Evolutionary conservation across 2,329 filamentous ascomycete species (phyloP), one percentile per base, ranked within the genome.

Genomic region (Apiospora hydei): DNA sequence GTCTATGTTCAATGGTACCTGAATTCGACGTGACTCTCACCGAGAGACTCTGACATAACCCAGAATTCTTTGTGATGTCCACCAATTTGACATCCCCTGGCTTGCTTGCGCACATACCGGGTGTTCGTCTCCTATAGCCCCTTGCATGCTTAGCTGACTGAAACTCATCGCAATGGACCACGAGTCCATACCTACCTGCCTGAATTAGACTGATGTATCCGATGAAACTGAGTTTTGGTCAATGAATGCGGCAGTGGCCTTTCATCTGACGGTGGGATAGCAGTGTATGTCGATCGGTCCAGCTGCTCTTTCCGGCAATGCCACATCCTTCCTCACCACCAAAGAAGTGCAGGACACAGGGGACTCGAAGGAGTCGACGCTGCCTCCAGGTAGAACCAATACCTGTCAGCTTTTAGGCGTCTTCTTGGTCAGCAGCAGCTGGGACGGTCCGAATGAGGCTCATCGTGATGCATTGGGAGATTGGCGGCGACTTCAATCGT

Each of bases 341-440:
- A n/a, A n/a, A n/a, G n/a, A n/a, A n/a, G n/a, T n/a, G n/a, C n/a
- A n/a, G n/a, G n/a, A n/a, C n/a, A n/a, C n/a, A n/a, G n/a, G n/a
- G n/a, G n/a, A n/a, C n/a, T n/a, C n/a, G n/a, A n/a, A n/a, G n/a
- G n/a, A n/a, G n/a, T n/a, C n/a, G n/a, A n/a, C n/a, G n/a, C n/a
- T n/a, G n/a, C n/a, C n/a, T n/a, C n/a, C n/a, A n/a, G n/a, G n/a
- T n/a, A n/a, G n/a, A n/a, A n/a, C n/a, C n/a, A n/a, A n/a, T n/a
- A n/a, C n/a, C n/a, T n/a, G n/a, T n/a, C 57, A 64, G 57, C 57
- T 64, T n/a, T 34, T 64, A 64, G 57, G 57, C 57, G 34, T 64
- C 57, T 41, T 64, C 57, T 41, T 41, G 3, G 57, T 64, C 57
- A 64, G 57, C 57, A 34, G 30, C 14, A 64, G 10, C 34, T 64